These are phyloP conservation scores for Eutrema heterophyllum DNA, from an alignment of 345 rosid genomes.

Conservation along the genomic window DNA sequence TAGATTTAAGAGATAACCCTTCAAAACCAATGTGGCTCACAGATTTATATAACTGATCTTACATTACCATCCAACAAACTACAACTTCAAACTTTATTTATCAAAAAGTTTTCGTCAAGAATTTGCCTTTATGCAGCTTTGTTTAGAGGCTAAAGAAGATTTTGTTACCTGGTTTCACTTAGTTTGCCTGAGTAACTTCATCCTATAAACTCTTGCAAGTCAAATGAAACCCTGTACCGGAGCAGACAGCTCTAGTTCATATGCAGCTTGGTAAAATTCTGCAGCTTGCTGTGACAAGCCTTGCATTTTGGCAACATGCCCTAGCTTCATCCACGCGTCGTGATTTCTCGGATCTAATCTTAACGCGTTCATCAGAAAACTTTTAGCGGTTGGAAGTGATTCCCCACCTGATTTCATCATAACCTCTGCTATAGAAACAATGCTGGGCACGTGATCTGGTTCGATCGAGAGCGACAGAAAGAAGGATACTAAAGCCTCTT, in stretches of 20 bases:
- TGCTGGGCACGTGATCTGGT: constrained; percentile 79
- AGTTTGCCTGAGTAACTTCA: not conserved
- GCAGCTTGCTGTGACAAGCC: constrained; percentile 79
- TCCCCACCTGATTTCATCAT: constrained; percentile 55
- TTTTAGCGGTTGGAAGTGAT: constrained; percentile 64
- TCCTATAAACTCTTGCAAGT: not conserved
- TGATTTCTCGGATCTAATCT: constrained; percentile 72
- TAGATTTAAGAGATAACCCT: not conserved
- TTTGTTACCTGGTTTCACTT: not conserved
- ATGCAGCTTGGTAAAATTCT: constrained; percentile 88
- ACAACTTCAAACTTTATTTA: not conserved
- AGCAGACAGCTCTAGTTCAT: constrained; percentile 70
- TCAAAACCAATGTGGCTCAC: not conserved
- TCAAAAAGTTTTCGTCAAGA: not conserved
- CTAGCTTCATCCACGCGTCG: constrained; percentile 82
- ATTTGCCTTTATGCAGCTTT: not conserved
- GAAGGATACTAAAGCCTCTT: constrained; percentile 71
- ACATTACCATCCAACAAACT: constrained; percentile 8
- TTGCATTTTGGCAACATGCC: constrained; percentile 68
- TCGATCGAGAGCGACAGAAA: constrained; percentile 63
- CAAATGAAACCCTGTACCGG: constrained; percentile 57
- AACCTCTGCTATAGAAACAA: constrained; percentile 69
- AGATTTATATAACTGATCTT: not conserved
- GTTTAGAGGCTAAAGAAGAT: not conserved
- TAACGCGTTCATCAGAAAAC: constrained; percentile 81